A percentile compares a stretch with the other conserved stretches of the same genome.
Conservation (phyloP, 1,284 basidiomycete genomes). For the Fomitopsis pinicola region DNA sequence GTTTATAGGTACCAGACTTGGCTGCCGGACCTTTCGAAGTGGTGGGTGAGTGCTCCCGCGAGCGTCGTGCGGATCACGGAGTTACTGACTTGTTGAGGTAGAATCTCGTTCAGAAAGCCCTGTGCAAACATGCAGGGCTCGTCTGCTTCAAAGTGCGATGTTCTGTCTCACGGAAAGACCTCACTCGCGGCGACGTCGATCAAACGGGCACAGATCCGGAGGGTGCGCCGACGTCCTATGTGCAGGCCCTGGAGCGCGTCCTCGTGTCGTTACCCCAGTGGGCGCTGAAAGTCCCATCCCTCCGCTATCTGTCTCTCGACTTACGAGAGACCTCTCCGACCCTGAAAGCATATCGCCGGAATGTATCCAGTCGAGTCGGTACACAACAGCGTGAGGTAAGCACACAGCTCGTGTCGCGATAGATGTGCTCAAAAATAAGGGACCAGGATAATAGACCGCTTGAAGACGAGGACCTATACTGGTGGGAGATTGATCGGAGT, state of each 20-base stretch:
- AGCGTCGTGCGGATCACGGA: background rate
- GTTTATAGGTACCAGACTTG: background rate
- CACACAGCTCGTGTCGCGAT: too few species aligned
- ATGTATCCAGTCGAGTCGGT: too few species aligned
- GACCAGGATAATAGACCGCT: too few species aligned
- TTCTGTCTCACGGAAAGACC: background rate
- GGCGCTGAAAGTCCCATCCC: background rate
- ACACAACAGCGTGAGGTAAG: too few species aligned
- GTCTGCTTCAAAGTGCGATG: background rate
- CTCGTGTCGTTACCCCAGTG: background rate
- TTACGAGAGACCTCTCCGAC: background rate
- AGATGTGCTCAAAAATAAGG: too few species aligned
- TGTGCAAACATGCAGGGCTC: background rate
- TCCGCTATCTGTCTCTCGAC: background rate
- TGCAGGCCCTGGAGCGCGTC: background rate
- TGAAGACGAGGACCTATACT: background rate
- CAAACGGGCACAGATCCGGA: background rate
- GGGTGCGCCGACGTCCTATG: background rate
- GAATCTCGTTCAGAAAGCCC: background rate
- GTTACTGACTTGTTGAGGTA: background rate
- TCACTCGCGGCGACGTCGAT: background rate
- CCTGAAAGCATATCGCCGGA: background rate
- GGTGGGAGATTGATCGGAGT: background rate
- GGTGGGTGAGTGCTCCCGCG: background rate
- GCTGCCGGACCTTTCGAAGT: background rate